phyloP scores from a whole-genome alignment of 2,329 filamentous ascomycete species.

The Aspergillus neotritici region DNA sequence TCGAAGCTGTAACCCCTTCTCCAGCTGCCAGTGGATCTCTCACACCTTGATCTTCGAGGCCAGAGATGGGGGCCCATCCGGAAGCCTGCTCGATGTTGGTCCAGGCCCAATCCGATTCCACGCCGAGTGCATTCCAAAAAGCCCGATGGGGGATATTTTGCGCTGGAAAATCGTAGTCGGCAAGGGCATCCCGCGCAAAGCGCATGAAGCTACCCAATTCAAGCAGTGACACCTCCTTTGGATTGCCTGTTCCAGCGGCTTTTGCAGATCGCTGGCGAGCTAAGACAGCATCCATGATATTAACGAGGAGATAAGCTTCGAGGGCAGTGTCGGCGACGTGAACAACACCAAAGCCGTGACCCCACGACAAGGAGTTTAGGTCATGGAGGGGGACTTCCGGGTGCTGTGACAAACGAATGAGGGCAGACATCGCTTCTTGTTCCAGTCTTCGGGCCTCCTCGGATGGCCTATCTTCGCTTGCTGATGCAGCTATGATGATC shows the following conservation, averaged over 20 bases:
- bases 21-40: too few relatives aligned
- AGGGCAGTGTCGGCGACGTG: constrained; percentile 1
- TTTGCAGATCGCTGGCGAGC: neutral
- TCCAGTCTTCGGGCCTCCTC: too few relatives aligned
- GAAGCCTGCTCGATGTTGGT: too few relatives aligned
- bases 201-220: neutral
- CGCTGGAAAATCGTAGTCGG: neutral
- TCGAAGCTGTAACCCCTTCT: too few relatives aligned
- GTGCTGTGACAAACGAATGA: constrained; percentile 1
- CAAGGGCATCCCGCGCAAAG: neutral
- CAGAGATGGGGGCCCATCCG: too few relatives aligned
- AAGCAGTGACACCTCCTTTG: neutral
- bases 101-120: constrained; percentile 1
- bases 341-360: constrained; percentile 1
- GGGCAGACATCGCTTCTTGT: neutral
- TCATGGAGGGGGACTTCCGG: neutral
- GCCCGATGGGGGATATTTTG: constrained; percentile 3
- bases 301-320: constrained; percentile 1
- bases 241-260: neutral
- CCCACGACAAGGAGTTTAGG: neutral
- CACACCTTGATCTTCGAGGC: too few relatives aligned
- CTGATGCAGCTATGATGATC: too few relatives aligned
- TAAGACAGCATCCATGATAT: constrained; percentile 1
- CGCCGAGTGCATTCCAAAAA: neutral
- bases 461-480: too few relatives aligned